Evolutionary conservation across 2,329 filamentous ascomycete species (phyloP).

Genomic region (Exophiala sp.): DNA sequence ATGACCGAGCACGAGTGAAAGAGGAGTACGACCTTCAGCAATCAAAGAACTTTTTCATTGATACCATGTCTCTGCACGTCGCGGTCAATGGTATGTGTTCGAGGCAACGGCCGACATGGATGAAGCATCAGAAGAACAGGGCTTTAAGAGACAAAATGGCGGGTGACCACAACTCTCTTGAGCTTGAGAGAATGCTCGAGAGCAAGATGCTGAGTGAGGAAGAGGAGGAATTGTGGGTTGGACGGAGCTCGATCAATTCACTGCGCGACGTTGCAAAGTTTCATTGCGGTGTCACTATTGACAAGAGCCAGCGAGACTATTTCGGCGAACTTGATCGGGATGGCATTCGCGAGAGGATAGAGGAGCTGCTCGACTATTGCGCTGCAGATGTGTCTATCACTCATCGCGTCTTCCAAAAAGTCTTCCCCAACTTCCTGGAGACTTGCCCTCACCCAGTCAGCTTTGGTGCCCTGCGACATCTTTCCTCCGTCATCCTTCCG

Average conservation of each 20-base stretch:
- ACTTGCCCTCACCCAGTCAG: conserved; percentile 96
- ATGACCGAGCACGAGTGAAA: conserved; percentile 79
- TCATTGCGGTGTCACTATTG: conserved; percentile 84
- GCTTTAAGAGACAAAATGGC: conserved; percentile 78
- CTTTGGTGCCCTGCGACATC: conserved; percentile 86
- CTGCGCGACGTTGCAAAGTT: conserved; percentile 94
- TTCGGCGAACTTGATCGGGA: conserved; percentile 77
- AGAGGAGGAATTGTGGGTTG: conserved; percentile 94
- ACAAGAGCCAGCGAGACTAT: conserved; percentile 81
- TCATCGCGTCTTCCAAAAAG: conserved; percentile 87
- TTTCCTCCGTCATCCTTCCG: conserved; percentile 90
- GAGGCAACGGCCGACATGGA: conserved; percentile 91
- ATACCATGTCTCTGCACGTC: conserved; percentile 97
- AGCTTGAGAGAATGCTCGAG: conserved; percentile 68
- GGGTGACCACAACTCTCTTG: conserved; percentile 65
- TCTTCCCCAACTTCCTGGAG: conserved; percentile 83
- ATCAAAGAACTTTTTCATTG: conserved; percentile 79
- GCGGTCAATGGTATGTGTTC: conserved; percentile 99
- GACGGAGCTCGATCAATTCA: conserved; percentile 91
- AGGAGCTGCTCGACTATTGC: conserved; percentile 87
- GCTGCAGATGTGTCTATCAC: conserved; percentile 91
- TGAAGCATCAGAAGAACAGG: conserved; percentile 88
- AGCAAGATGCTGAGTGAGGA: conserved; percentile 68
- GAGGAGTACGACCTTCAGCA: conserved; percentile 88
- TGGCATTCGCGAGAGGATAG: conserved; percentile 67